Evolutionary conservation across 352 stramenopile genomes (phyloP).

Genomic region (Globisporangium mamillatum): DNA sequence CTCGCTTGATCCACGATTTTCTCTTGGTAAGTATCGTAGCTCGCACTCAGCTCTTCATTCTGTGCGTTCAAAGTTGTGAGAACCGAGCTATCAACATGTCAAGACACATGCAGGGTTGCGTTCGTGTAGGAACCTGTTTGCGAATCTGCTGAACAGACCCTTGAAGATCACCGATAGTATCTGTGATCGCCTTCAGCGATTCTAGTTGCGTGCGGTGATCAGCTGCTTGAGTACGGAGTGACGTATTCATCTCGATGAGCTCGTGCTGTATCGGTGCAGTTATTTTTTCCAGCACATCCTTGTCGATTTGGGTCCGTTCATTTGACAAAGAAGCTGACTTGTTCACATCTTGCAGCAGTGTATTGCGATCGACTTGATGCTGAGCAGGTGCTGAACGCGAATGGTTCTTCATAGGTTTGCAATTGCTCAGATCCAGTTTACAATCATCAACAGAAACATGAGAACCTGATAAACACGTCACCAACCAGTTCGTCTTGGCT

Average conservation of each 20-base stretch:
- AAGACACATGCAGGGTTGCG: neutral
- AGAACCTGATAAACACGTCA: neutral
- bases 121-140: slow-evolving; percentile 14
- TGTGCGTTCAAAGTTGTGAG: slow-evolving; percentile 9
- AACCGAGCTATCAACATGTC: neutral
- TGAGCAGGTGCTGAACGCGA: neutral
- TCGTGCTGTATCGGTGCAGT: slow-evolving; percentile 16
- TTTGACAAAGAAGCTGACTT: neutral
- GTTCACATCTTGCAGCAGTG: neutral
- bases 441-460: neutral
- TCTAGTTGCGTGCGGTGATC: slow-evolving; percentile 1
- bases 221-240: slow-evolving; percentile 9
- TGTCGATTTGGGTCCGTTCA: slow-evolving; percentile 9
- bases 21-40: slow-evolving; percentile 21
- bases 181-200: slow-evolving; percentile 12
- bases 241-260: slow-evolving; percentile 4
- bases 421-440: neutral
- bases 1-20: slow-evolving; percentile 21
- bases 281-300: slow-evolving; percentile 14
- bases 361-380: neutral
- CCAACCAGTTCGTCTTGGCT: slow-evolving; percentile 21
- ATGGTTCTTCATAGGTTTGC: neutral
- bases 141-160: slow-evolving; percentile 11
- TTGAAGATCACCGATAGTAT: neutral
- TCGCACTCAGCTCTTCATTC: slow-evolving; percentile 15